Percentiles rank a stretch among this genome's conserved stretches.
These are phyloP conservation scores for Lithospermum erythrorhizon DNA, from an alignment of 257 asterid species.

Conservation along the genomic window DNA sequence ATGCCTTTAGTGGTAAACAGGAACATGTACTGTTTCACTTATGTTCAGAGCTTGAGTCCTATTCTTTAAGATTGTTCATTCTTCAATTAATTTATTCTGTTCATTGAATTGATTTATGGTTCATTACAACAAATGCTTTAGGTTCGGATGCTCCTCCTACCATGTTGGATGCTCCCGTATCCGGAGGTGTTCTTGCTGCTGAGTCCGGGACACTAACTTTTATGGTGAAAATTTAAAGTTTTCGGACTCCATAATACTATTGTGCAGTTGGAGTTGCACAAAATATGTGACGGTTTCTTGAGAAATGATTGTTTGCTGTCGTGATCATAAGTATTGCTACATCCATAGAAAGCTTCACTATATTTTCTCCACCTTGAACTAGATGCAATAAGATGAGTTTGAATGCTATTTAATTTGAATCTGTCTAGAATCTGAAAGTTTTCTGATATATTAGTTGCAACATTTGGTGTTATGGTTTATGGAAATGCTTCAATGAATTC, in stretches of 20 bases:
- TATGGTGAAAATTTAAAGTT: constrained; percentile 42
- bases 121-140: neutral
- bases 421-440: neutral
- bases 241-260: constrained; percentile 1
- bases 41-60: too few relatives aligned
- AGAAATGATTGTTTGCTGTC: neutral
- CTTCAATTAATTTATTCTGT: too few relatives aligned
- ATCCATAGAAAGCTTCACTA: neutral
- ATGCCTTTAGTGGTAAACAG: too few relatives aligned
- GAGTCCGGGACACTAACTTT: constrained; percentile 84
- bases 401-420: neutral
- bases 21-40: too few relatives aligned
- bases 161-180: constrained; percentile 98
- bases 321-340: neutral
- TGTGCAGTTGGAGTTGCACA: neutral
- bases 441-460: neutral
- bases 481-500: constrained; percentile 8
- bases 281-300: neutral
- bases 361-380: neutral
- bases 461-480: constrained; percentile 1
- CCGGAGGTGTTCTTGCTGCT: constrained; percentile 93
- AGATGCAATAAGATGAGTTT: neutral
- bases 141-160: constrained; percentile 37
- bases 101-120: too few relatives aligned
- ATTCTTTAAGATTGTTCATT: too few relatives aligned